These are phyloP conservation scores for Trichoderma reesei DNA, from an alignment of 495 filamentous ascomycete species.

Conservation along the genomic window DNA sequence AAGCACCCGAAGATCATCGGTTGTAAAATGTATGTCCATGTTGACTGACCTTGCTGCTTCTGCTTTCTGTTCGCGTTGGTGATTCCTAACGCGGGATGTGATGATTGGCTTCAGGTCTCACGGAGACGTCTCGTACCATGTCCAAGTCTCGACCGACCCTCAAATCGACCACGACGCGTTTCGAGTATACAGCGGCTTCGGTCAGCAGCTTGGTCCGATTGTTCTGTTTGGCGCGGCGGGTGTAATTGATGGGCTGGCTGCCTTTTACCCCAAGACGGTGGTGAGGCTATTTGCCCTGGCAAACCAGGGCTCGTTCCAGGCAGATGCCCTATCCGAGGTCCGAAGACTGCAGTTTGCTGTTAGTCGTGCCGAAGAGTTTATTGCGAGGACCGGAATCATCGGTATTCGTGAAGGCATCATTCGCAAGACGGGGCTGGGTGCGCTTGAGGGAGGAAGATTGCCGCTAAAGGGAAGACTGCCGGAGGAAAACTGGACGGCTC, in stretches of 20 bases:
- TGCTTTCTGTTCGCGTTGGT: not conserved
- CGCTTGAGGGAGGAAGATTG: constrained; percentile 43
- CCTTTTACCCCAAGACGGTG: constrained; percentile 51
- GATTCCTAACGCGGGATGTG: not conserved
- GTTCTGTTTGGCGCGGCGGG: constrained; percentile 49
- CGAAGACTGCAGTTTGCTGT: constrained; percentile 46
- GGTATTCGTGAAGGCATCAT: constrained; percentile 55
- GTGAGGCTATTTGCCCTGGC: constrained; percentile 43
- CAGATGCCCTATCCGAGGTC: constrained; percentile 27
- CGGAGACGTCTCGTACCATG: constrained; percentile 51
- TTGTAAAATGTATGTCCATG: constrained; percentile 48
- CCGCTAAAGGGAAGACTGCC: constrained; percentile 43
- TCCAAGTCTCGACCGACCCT: constrained; percentile 45
- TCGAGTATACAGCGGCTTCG: constrained; percentile 52
- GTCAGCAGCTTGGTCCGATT: constrained; percentile 54
- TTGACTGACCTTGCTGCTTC: not conserved
- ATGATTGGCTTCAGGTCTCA: constrained; percentile 35
- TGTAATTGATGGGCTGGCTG: constrained; percentile 54
- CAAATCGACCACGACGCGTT: constrained; percentile 42
- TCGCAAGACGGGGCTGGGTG: constrained; percentile 44
- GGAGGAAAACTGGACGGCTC: constrained; percentile 24
- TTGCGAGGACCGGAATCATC: constrained; percentile 45
- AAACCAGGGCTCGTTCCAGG: constrained; percentile 22
- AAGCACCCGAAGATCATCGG: constrained; percentile 52
- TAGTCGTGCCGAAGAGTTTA: constrained; percentile 47